Evolutionary conservation across 306 rosid species (phyloP), one percentile per base, ranked within the genome.

Genomic region (Acacia confusa): DNA sequence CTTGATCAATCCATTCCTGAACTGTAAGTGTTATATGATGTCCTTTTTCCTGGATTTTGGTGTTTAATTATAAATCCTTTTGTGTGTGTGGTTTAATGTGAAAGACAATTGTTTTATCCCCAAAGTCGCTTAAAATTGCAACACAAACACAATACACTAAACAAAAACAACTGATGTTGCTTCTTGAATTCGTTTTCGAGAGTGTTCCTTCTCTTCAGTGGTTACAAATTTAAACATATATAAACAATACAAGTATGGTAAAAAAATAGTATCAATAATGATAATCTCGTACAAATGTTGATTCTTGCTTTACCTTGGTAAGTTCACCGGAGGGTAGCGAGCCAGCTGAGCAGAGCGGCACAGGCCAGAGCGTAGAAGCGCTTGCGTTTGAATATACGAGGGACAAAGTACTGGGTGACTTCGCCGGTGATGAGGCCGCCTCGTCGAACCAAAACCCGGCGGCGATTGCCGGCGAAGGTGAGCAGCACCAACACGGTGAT

Each of bases 401-500:
- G 65, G 65, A 77, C 30, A 85, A 88, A 82, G 60, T 83, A 55
- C 87, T 80, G 45, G 15, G 87, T 85, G 53, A 94, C 93, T 38
- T 93, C 92, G 45, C 84, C 44, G 6, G 89, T 83, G 69, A 93
- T 93, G 57, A 53, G 64, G 77, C 89, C 70, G 1, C 97, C 88
- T 41, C 77, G 84, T 57, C 78, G 68, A 27, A 86, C 87, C 88
- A 93, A 82, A 43, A 87, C 88, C 74, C 78, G 85, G 48, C 92
- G 90, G 32, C 92, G 89, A 38, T 89, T 88, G 17, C 96, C 94
- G 0, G 88, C 84, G 48, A 88, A 80, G 2, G 87, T 76, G 34
- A 91, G 75, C 53, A 93, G 85, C 84, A 91, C 97, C 81, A 93
- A 61, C 16, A 93, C 84, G 2, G 92, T 93, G 85, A 90, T 81